Evolutionary conservation across 1,139 yeast species (phyloP).

Genomic region (Diutina neorugosa): DNA sequence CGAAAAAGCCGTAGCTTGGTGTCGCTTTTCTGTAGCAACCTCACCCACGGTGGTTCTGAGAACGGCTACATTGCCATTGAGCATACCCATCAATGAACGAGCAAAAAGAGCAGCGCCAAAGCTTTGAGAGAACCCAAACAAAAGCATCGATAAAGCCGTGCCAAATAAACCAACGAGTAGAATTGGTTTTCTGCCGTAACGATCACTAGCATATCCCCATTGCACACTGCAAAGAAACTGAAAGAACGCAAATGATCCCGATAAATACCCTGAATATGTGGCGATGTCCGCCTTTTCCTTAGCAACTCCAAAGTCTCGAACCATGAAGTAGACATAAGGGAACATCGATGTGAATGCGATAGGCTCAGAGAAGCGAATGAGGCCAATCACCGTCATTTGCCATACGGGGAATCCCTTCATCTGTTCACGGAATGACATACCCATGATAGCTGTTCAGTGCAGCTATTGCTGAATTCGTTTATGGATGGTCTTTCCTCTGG

Average conservation of each 20-base stretch:
- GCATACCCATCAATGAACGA: slow-evolving; percentile 8
- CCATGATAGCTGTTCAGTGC: not conserved
- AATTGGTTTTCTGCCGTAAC: slow-evolving; percentile 9
- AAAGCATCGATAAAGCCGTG: slow-evolving; percentile 7
- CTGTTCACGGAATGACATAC: slow-evolving; percentile 6
- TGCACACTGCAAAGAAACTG: slow-evolving; percentile 10
- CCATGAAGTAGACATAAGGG: slow-evolving; percentile 11
- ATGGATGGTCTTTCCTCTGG: not conserved
- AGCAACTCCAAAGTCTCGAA: slow-evolving; percentile 9
- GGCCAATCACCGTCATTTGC: slow-evolving; percentile 9
- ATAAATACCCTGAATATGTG: slow-evolving; percentile 9
- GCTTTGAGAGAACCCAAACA: slow-evolving; percentile 9
- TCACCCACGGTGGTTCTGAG: slow-evolving; percentile 10
- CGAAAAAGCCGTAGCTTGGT: slow-evolving; percentile 10
- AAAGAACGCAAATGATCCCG: slow-evolving; percentile 10
- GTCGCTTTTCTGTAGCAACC: slow-evolving; percentile 9
- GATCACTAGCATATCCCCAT: slow-evolving; percentile 10
- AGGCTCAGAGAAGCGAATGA: slow-evolving; percentile 10
- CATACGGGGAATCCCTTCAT: slow-evolving; percentile 10
- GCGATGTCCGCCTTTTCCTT: slow-evolving; percentile 9
- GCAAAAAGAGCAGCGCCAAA: slow-evolving; percentile 9
- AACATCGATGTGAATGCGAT: slow-evolving; percentile 11
- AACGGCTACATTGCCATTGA: slow-evolving; percentile 11
- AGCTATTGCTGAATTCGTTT: not conserved
- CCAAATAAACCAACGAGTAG: slow-evolving; percentile 9